phyloP scores from a whole-genome alignment of 2,329 filamentous ascomycete genomes.

The Parastagonospora avenae region DNA sequence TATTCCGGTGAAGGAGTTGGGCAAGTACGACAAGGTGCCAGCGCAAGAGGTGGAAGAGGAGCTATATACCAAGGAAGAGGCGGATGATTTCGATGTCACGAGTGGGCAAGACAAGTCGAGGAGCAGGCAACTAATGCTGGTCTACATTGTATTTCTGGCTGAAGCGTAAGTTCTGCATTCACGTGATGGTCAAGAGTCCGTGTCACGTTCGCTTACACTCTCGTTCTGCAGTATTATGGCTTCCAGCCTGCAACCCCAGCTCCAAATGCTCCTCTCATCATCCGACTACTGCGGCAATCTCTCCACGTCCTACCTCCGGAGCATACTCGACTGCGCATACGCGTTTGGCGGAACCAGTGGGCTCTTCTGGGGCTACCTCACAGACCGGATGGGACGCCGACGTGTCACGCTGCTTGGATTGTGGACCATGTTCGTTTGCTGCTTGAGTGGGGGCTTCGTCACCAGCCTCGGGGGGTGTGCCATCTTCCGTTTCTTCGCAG shows the following conservation, averaged over 20 bases:
- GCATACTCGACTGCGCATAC: conserved; percentile 56
- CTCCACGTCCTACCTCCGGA: conserved; percentile 53
- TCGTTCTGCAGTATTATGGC: conserved; percentile 49
- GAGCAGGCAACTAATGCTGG: conserved; percentile 47
- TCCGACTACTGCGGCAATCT: conserved; percentile 52
- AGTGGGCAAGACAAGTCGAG: conserved; percentile 28
- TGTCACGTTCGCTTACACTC: background rate
- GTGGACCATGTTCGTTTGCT: conserved; percentile 52
- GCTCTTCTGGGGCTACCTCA: conserved; percentile 52
- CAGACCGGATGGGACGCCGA: conserved; percentile 51
- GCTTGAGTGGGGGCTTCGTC: conserved; percentile 54
- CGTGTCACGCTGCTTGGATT: conserved; percentile 53
- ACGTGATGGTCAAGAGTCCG: background rate
- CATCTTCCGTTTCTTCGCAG: conserved; percentile 51
- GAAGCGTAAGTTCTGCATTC: conserved; percentile 47
- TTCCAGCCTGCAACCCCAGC: conserved; percentile 54
- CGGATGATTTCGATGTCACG: conserved; percentile 25
- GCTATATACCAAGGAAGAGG: conserved; percentile 33
- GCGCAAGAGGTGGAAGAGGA: conserved; percentile 26
- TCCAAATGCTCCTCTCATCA: conserved; percentile 53
- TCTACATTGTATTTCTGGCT: conserved; percentile 55
- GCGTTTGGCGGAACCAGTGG: conserved; percentile 53
- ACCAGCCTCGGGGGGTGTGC: conserved; percentile 50
- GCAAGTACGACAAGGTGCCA: conserved; percentile 49
- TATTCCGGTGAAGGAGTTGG: conserved; percentile 51